Conservation (phyloP, 305 asterid species). For the Stenogyne calaminthoides region DNA sequence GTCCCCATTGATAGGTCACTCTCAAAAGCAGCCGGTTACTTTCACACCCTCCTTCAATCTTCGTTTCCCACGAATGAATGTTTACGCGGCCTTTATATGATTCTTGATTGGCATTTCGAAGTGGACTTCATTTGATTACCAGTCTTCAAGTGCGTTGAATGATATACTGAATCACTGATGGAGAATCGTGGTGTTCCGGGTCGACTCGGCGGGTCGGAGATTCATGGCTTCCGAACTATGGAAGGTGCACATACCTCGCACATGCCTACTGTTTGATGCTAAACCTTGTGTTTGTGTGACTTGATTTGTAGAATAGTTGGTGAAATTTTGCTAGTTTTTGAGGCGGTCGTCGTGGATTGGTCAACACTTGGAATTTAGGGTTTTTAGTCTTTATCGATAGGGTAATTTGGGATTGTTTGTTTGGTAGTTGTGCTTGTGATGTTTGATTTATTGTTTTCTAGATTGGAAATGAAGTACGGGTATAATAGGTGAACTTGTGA, state of each 20-base stretch:
- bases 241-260: slow-evolving; percentile 41
- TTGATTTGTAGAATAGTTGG: slow-evolving; percentile 3
- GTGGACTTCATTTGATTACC: neutral
- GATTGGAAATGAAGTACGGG: slow-evolving; percentile 15
- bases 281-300: slow-evolving; percentile 8
- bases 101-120: neutral
- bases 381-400: neutral
- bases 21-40: slow-evolving; percentile 13
- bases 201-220: slow-evolving; percentile 51
- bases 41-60: neutral
- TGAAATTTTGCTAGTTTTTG: slow-evolving; percentile 13
- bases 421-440: neutral
- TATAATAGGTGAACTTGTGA: neutral
- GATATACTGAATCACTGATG: slow-evolving; percentile 33
- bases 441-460: slow-evolving; percentile 6
- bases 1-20: slow-evolving; percentile 22
- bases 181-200: slow-evolving; percentile 34
- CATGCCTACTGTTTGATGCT: slow-evolving; percentile 6
- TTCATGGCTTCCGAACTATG: slow-evolving; percentile 66
- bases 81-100: neutral
- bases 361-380: slow-evolving; percentile 27
- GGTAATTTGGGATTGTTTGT: neutral
- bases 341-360: slow-evolving; percentile 16
- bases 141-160: slow-evolving; percentile 25
- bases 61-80: slow-evolving; percentile 6